Percentiles rank a stretch among this genome's conserved stretches.
phyloP scores from a whole-genome alignment of 73 alveolate genomes.

The Paramecium octaurelia region DNA sequence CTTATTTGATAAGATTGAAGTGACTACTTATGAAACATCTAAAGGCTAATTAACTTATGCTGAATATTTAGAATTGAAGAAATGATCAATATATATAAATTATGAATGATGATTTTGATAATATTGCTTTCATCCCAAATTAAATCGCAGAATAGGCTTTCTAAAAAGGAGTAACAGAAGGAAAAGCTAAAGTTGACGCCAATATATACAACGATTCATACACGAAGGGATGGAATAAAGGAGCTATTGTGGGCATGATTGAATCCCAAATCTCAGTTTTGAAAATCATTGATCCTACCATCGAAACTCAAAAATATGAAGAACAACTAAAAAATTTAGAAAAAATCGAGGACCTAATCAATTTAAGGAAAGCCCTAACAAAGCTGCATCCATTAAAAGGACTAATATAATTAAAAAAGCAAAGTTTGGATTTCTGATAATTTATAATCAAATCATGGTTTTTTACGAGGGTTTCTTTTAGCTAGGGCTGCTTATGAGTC shows the following conservation, averaged over 20 bases:
- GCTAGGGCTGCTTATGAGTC: neutral
- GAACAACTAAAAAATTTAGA: neutral
- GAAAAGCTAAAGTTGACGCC: neutral
- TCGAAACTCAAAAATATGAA: neutral
- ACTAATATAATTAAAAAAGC: neutral
- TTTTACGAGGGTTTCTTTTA: conserved; percentile 1
- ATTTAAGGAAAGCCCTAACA: neutral
- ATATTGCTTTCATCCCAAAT: neutral
- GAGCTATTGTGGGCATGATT: neutral
- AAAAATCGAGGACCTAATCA: neutral
- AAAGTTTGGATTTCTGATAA: neutral
- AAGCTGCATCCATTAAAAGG: neutral
- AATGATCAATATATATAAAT: conserved; percentile 1
- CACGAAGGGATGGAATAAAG: neutral
- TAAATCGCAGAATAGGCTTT: neutral
- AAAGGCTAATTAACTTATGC: conserved; percentile 18
- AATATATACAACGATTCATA: neutral
- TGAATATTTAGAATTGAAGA: conserved; percentile 33
- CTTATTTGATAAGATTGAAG: conserved; percentile 28
- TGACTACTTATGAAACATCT: conserved; percentile 60
- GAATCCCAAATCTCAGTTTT: neutral
- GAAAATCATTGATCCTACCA: neutral
- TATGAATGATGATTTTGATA: conserved; percentile 5
- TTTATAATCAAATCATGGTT: neutral
- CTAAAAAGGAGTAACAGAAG: neutral